Conservation (phyloP, 2,329 filamentous ascomycete species). For the Colletotrichum horii region DNA sequence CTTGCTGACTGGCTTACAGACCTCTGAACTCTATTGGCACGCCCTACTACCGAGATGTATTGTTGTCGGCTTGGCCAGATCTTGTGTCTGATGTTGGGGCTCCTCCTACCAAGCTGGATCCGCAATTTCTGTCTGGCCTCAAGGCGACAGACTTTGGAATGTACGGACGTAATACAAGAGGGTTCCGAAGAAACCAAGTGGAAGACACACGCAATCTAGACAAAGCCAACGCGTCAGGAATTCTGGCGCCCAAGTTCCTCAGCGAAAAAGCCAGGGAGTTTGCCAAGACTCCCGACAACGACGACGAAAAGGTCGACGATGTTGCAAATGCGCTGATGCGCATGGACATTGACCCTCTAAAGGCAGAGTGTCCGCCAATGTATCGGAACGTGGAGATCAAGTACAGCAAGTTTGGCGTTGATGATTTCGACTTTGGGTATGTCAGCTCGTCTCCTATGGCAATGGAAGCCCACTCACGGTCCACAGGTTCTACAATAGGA, state of each 20-base stretch:
- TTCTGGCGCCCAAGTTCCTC: slow-evolving; percentile 85
- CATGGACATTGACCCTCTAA: slow-evolving; percentile 73
- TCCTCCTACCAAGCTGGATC: slow-evolving; percentile 77
- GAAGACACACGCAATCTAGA: slow-evolving; percentile 74
- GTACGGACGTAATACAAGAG: slow-evolving; percentile 78
- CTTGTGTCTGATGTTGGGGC: slow-evolving; percentile 85
- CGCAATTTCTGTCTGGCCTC: slow-evolving; percentile 70
- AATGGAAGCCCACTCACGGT: slow-evolving; percentile 20
- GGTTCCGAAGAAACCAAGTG: slow-evolving; percentile 79
- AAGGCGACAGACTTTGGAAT: slow-evolving; percentile 77
- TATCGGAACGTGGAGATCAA: slow-evolving; percentile 98
- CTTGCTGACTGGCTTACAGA: slow-evolving; percentile 29
- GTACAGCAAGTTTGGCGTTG: slow-evolving; percentile 98
- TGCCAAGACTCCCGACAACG: slow-evolving; percentile 48
- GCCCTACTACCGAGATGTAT: slow-evolving; percentile 87
- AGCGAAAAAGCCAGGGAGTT: slow-evolving; percentile 88
- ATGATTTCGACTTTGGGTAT: slow-evolving; percentile 96
- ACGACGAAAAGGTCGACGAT: slow-evolving; percentile 51
- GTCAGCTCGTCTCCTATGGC: slow-evolving; percentile 30
- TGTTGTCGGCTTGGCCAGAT: slow-evolving; percentile 92
- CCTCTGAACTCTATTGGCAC: slow-evolving; percentile 87
- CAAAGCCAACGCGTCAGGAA: slow-evolving; percentile 63
- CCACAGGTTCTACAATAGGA: slow-evolving; percentile 89
- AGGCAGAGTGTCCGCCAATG: slow-evolving; percentile 83
- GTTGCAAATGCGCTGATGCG: slow-evolving; percentile 70